Base-by-base conservation (phyloP, 176 grass and related monocot species). In the Oryza punctata region DNA sequence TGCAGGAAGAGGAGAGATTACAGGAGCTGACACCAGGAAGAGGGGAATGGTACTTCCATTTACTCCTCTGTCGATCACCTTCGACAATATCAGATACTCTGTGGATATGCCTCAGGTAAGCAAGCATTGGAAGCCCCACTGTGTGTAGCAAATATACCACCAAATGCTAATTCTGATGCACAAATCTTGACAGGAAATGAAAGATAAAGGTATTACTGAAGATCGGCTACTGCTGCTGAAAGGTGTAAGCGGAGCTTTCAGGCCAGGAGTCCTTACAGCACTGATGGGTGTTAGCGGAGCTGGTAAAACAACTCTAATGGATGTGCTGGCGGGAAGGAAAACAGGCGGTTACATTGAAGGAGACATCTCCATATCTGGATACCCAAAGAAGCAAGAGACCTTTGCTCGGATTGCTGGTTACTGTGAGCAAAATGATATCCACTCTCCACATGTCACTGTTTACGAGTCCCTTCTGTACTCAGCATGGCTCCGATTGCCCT, bases 381-480 rank as follows among this genome's bases (percentile, higher is more conserved):
- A 94, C 82, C 92, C 92, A 7, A 98, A 98, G 79, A 98, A 98
- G 73, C 95, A 98, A 81, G 92, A 95, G 37, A 98, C 95, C 23
- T 97, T 94, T 87, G 92, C 94, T 82, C 83, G 92, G 35, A 94
- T 97, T 65, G 91, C 94, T 30, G 94, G 94, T 69, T 97, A 97
- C 78, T 97, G 94, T 77, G 92, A 97, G 69, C 94, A 97, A 81
- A 97, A 91, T 86, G 95, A 98, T 24, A 98, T 98, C 30, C 95
- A 98, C 70, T 98, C 95, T 67, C 95, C 95, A 24, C 88, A 98
- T 84, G 95, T 98, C 64, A 98, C 95, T 12, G 87, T 98, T 19
- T 93, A 98, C 24, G 92, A 98, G 85, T 98, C 95, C 19, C 95
- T 98, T 70, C 7, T 98, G 12, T 98, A 95, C 92, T 98, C 95